phyloP scores from a whole-genome alignment of 805 yeast genomes.

The Metschnikowia lochheadii region DNA sequence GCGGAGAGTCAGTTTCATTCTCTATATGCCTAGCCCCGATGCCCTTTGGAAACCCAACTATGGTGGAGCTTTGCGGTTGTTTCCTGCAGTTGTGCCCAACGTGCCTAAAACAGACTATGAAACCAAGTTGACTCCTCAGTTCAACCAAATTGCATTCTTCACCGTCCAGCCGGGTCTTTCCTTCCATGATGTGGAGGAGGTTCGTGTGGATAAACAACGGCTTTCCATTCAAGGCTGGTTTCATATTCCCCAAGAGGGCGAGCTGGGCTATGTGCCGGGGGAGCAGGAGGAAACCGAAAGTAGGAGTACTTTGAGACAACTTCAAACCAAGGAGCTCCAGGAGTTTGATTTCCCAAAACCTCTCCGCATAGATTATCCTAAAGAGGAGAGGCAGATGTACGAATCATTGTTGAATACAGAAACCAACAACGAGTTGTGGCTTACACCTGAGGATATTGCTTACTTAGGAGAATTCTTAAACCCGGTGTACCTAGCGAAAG shows the following conservation, averaged over 20 bases:
- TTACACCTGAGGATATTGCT: constrained; percentile 38
- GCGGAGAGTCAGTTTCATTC: constrained; percentile 85
- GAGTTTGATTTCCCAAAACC: constrained; percentile 82
- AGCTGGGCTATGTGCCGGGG: constrained; percentile 76
- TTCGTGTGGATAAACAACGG: constrained; percentile 83
- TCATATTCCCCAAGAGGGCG: constrained; percentile 93
- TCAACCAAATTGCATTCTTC: constrained; percentile 94
- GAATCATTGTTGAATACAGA: constrained; percentile 15
- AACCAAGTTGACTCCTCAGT: constrained; percentile 77
- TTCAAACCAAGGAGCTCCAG: constrained; percentile 70
- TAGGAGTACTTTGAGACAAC: constrained; percentile 69
- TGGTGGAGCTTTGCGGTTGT: constrained; percentile 89
- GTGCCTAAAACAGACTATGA: constrained; percentile 80
- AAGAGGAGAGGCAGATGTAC: constrained; percentile 35
- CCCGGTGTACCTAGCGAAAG: constrained; percentile 38
- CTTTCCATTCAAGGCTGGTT: constrained; percentile 98
- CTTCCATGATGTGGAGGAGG: constrained; percentile 98
- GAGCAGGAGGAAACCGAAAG: constrained; percentile 79
- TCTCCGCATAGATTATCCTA: constrained; percentile 39
- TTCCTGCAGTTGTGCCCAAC: constrained; percentile 81
- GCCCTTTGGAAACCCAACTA: constrained; percentile 83
- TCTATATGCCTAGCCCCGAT: constrained; percentile 91
- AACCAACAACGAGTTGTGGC: not conserved
- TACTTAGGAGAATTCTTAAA: constrained; percentile 56
- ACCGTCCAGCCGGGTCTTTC: constrained; percentile 94